Evolutionary conservation across 352 stramenopile genomes (phyloP), one percentile per base, ranked within the genome.

Genomic region (Thalassiosira oceanica): DNA sequence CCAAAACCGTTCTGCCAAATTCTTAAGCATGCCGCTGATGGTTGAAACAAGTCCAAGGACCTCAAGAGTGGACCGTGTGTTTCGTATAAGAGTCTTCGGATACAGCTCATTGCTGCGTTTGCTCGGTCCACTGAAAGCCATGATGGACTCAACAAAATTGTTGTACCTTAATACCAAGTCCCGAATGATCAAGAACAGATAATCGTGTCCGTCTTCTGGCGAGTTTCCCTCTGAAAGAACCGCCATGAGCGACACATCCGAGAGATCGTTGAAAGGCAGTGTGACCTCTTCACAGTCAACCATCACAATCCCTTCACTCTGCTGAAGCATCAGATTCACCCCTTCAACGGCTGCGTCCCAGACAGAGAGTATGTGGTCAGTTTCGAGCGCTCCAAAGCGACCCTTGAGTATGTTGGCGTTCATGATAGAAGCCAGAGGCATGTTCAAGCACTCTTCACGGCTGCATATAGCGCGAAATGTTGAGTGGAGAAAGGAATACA

Each of bases 111-210:
- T 71, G 62, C 57, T 28, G 44, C 42, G 10, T 33, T 16, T 7
- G 52, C n/a, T 10, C 31, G 18, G 27, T 24, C 28, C 7, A 24
- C 29, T 46, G 4, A 46, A 8, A 23, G 36, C 28, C 4, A 26
- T 55, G 2, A 42, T 39, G 11, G 21, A 50, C 20, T 54, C 28
- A 5, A 51, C 26, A 36, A 69, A 69, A 26, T 62, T 64, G 28
- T 74, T 74, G 41, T 64, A 74, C 20, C 55, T 13, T n/a, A 57
- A 13, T 6, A 74, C 28, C 0, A 74, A 11, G 5, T 74, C 55
- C 16, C 58, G 68, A 11, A 74, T 74, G 26, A 69, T 43, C 3
- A 74, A 56, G 24, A 74, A 74, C 3, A 74, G 44, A 26, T 45
- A 64, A 24, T 74, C 64, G 6, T 74, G n/a, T 0, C 63, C 56